Percentiles rank a stretch among this genome's conserved stretches.
These are phyloP conservation scores for Mimosa pudica DNA, from an alignment of 306 rosid genomes.

Conservation along the genomic window DNA sequence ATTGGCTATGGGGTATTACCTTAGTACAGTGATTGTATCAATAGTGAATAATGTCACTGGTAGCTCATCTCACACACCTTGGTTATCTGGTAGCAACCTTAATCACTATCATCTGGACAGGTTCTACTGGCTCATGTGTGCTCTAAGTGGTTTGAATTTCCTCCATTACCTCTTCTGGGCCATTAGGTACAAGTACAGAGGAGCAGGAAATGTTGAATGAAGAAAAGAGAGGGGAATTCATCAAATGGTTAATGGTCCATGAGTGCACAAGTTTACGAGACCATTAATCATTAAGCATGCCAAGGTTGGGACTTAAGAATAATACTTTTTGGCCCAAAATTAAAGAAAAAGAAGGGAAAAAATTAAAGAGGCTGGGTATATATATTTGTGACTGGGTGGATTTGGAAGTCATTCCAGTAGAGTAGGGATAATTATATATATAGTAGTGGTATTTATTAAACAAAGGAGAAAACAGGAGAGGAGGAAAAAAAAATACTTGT, in stretches of 20 bases:
- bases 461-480: not conserved
- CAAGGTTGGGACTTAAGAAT: not conserved
- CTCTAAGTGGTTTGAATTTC: slow-evolving; percentile 79
- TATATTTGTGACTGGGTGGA: slow-evolving; percentile 8
- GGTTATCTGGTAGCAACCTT: slow-evolving; percentile 74
- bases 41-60: slow-evolving; percentile 69
- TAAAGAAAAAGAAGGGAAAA: not conserved
- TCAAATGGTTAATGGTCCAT: slow-evolving; percentile 2
- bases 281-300: not conserved
- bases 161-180: slow-evolving; percentile 90
- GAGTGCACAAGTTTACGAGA: not conserved
- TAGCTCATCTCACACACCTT: slow-evolving; percentile 47
- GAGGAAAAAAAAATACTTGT: not conserved
- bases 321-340: not conserved
- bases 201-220: slow-evolving; percentile 32
- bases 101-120: slow-evolving; percentile 77
- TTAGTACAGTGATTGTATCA: slow-evolving; percentile 78
- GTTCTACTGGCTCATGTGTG: slow-evolving; percentile 96
- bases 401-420: not conserved
- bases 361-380: not conserved
- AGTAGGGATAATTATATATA: not conserved
- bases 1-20: slow-evolving; percentile 81
- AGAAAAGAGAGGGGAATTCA: not conserved
- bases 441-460: not conserved
- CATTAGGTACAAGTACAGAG: slow-evolving; percentile 63